Conservation (phyloP, 257 asterid genomes). For the Solanum megistacrolobum region DNA sequence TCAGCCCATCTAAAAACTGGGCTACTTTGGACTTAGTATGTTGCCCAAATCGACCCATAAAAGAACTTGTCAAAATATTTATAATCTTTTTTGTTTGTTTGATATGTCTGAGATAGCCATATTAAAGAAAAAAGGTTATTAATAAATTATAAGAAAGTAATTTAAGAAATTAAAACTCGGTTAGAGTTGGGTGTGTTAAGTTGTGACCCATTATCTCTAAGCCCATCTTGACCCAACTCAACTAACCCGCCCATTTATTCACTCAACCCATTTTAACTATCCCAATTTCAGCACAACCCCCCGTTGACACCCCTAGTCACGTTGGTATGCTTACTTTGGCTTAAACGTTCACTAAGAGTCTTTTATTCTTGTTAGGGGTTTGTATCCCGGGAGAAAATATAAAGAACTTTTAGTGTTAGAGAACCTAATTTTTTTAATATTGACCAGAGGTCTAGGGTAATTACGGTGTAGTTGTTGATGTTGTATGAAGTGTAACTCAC, state of each 20-base stretch:
- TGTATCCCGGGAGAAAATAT: not conserved
- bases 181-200: not conserved
- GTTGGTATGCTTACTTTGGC: not conserved
- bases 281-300: not conserved
- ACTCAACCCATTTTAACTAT: not conserved
- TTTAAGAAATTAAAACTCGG: not conserved
- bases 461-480: not conserved
- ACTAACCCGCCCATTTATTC: not conserved
- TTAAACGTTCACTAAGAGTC: not conserved
- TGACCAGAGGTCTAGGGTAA: not conserved
- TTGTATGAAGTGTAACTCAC: not conserved
- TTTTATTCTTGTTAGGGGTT: not conserved
- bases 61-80: not conserved
- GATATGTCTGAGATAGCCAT: not conserved
- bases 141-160: not conserved
- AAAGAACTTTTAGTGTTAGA: not conserved
- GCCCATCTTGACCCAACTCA: not conserved
- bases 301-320: not conserved
- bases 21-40: not conserved
- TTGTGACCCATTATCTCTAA: not conserved
- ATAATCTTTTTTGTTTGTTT: not conserved
- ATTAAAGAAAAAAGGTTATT: not conserved
- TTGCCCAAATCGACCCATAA: not conserved
- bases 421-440: not conserved
- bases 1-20: not conserved